Evolutionary conservation across 2,329 filamentous ascomycete species (phyloP), one percentile per base, ranked within the genome.

Genomic region (Leptographium galeiforme): DNA sequence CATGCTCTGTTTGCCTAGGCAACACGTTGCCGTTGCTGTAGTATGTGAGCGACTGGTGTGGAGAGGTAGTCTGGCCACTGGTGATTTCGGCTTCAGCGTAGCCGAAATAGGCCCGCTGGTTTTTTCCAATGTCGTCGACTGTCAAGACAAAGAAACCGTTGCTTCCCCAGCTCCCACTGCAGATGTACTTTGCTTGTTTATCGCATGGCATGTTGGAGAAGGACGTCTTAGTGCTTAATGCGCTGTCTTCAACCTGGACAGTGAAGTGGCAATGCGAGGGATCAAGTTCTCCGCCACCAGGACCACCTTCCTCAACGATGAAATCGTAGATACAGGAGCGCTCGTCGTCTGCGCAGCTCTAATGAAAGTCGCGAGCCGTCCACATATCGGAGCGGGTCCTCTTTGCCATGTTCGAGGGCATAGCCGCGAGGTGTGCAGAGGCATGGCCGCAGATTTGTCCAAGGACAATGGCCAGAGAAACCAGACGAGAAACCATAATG

Each of bases 111-210:
- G 60, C 59, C 25, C 57, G 57, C 18, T 46, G 54, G 8, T 47
- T 43, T 5, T 48, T 25, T 1, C 39, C 40, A 2, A 55, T 25
- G 47, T 63, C 58, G 34, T 60, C 60, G 8, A 60, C 33, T 1
- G 59, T 58, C 2, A 64, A 39, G 11, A 60, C 57, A 52, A 61
- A 53, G 52, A 59, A 62, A 6, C 57, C 56, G 34, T 50, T 45
- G 34, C 45, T 30, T 48, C 59, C 55, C 55, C 57, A 63, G 18
- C 56, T 58, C 39, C 57, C 59, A 40, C 57, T 59, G 44, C 59
- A 45, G 30, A 19, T 48, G 53, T 61, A 62, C 3, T 55, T 41
- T 36, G 52, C 18, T 5, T 50, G 43, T 1, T 56, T 51, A 1
- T 55, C 56, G 19, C 59, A 60, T 2, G 55, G 53, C 2, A 57